Base-by-base conservation (phyloP, 1,139 yeast species). In the Candida tetrigidarum region DNA sequence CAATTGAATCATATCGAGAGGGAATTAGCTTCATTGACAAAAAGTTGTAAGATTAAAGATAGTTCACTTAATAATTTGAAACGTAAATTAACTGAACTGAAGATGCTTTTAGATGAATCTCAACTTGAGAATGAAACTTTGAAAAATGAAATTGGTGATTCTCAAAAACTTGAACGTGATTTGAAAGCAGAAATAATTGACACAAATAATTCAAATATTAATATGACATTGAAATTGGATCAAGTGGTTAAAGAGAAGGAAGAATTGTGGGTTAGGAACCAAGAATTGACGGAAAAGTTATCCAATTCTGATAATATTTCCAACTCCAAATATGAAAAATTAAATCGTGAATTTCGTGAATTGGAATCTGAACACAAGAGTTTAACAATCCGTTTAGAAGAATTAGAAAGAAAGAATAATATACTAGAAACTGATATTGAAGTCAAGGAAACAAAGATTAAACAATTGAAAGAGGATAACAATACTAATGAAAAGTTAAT, bases 1-100 rank as follows among this genome's bases (percentile, higher is more conserved):
- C 71, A 67, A 51, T 53, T 69, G 37, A 58, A 59, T 35, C 66
- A 61, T 42, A 58, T 60, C 44, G 69, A 66, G 30, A 51, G 66
- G 16, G 73, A 69, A 43, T 53, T 66, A 28, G 67, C 68, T 2
- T 61, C 66, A 2, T 48, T 64, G 12, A 59, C 61, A 5, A 67
- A 67, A 48, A 60, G 54, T 29, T 54, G 58, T 38, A 65, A 59
- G 43, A 50, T 59, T 10, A 63, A 60, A 41, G 65, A 63, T 33
- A 52, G 49, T 29, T 39, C 46, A n/a, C 32, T 47, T 30, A 29
- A 47, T 43, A 37, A 39, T 41, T 40, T 49, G 33, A 30, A 50
- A 41, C 42, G 49, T 41, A 42, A 47, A 22, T 41, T 51, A 28
- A 41, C 43, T 26, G 48, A 54, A 35, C 37, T 49, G 37, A 42